Conservation (phyloP, 2,329 filamentous ascomycete genomes). For the Cordyceps militaris region DNA sequence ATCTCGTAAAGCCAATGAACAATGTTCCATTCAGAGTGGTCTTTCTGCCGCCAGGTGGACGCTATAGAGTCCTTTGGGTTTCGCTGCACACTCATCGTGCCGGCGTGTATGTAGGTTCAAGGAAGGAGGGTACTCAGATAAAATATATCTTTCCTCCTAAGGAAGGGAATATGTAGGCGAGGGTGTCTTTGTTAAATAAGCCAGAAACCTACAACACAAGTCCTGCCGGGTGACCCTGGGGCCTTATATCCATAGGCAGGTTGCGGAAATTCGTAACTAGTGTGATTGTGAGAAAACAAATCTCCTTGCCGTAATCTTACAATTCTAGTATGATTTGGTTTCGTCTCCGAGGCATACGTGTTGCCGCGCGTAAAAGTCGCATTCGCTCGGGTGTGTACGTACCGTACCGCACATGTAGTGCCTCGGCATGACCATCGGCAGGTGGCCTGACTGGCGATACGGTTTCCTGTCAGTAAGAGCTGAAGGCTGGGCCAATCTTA, state of each 20-base stretch:
- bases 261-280: neutral
- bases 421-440: neutral
- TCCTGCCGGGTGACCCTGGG: neutral
- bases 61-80: slow-evolving; percentile 18
- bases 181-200: neutral
- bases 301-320: neutral
- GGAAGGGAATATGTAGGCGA: neutral
- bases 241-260: neutral
- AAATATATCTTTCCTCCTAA: neutral
- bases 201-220: neutral
- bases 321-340: neutral
- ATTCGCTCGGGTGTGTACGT: neutral
- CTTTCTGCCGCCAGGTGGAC: slow-evolving; percentile 18
- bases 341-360: neutral
- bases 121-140: neutral
- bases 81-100: neutral
- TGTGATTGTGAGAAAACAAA: neutral
- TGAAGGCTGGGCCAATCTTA: neutral
- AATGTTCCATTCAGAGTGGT: slow-evolving; percentile 16
- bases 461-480: neutral
- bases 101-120: neutral
- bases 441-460: neutral
- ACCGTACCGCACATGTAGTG: slow-evolving; percentile 3
- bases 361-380: slow-evolving; percentile 2
- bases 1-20: slow-evolving; percentile 16